Base-by-base conservation (phyloP, 495 filamentous ascomycete species). In the Melanomma pulvis-pyrius region DNA sequence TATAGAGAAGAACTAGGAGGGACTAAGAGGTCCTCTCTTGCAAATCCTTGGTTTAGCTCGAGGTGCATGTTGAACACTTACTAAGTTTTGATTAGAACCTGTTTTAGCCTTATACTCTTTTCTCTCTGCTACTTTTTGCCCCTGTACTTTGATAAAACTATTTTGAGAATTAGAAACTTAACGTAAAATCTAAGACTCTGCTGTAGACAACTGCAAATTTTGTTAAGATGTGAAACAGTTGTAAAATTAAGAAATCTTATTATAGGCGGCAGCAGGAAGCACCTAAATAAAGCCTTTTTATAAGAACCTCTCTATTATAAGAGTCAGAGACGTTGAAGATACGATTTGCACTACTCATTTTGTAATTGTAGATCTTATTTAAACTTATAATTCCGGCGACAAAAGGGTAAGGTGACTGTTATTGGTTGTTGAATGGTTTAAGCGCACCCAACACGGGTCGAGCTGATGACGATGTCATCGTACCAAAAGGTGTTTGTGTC, bases 401-500 rank as follows among this genome's bases (percentile, higher is more conserved):
- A 51, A 51, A 41, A n/a, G 36, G 36, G 36, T 41, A 41, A 17
- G 9, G 36, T 8, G 36, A 41, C 17, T 41, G 36, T 8, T 41
- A 17, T 41, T 41, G 36, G 36, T 41, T 8, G 36, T 41, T 41
- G 9, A n/a, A n/a, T n/a, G n/a, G n/a, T 29, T 9, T 29, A 24
- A 30, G 24, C 21, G 53, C 53, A 57, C 24, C 53, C 53, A 57
- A 57, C 56, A 29, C 56, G 36, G 74, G 69, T 78, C 55, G 78
- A 77, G 69, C 72, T 74, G 39, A 86, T 62, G 15, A 58, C 65
- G 57, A 85, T 77, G 57, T 86, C 83, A 56, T 86, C 83, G 59
- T 83, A 85, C 82, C 82, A 84, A 73, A 86, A 82, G 26, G 83
- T 86, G 70, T 86, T 85, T 21, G 76, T 73, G 54, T 84, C 83